Evolutionary conservation across 2,329 filamentous ascomycete genomes (phyloP).

Genomic region (Aspergillus melleus): DNA sequence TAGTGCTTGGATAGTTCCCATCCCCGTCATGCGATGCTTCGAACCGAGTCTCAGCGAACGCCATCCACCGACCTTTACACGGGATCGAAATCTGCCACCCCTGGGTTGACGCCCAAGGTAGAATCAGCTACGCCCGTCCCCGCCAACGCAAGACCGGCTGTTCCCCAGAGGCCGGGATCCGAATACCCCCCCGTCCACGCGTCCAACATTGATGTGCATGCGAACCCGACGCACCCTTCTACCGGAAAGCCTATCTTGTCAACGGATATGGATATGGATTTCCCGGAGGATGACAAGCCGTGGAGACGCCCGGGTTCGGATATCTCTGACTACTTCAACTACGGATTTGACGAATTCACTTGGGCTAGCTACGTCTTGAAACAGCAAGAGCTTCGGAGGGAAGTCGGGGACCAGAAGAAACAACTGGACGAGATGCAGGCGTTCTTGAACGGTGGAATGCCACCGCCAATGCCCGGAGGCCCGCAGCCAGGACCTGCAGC

Average conservation of each 20-base stretch:
- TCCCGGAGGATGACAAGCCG: slow-evolving; percentile 79
- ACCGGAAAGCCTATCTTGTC: slow-evolving; percentile 78
- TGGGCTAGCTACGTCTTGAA: slow-evolving; percentile 94
- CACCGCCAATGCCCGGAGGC: slow-evolving; percentile 48
- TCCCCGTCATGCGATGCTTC: slow-evolving; percentile 38
- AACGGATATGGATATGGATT: slow-evolving; percentile 73
- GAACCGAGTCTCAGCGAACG: slow-evolving; percentile 36
- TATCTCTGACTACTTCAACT: slow-evolving; percentile 97
- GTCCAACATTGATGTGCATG: slow-evolving; percentile 82
- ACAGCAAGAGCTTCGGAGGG: slow-evolving; percentile 74
- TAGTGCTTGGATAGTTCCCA: slow-evolving; percentile 35
- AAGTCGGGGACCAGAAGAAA: slow-evolving; percentile 78
- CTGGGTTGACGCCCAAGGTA: slow-evolving; percentile 30
- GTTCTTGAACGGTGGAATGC: slow-evolving; percentile 53
- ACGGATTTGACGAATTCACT: slow-evolving; percentile 97
- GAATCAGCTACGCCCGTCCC: slow-evolving; percentile 34
- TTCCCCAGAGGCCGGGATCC: slow-evolving; percentile 56
- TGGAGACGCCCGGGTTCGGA: slow-evolving; percentile 95
- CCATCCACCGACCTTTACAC: slow-evolving; percentile 33
- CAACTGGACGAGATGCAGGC: slow-evolving; percentile 62
- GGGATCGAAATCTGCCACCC: slow-evolving; percentile 37
- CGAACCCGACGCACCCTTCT: slow-evolving; percentile 72
- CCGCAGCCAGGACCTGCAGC: slow-evolving; percentile 28
- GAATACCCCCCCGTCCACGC: slow-evolving; percentile 68
- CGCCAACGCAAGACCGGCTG: slow-evolving; percentile 35